Evolutionary conservation across 192 early-diverging fungal species (phyloP).

Genomic region (Gonapodya sp.): DNA sequence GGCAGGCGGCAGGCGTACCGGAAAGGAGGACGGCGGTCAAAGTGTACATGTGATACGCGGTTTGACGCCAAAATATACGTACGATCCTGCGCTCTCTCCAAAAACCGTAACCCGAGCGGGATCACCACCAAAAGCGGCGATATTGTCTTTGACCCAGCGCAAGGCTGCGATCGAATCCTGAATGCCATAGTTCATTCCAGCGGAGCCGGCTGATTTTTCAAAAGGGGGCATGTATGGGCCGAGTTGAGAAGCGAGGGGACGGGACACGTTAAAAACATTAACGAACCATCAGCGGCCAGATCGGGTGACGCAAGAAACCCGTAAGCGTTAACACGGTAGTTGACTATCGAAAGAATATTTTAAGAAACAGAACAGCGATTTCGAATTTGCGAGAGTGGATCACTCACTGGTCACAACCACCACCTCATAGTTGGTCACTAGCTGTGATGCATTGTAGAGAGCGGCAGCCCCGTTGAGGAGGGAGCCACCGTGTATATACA

Average conservation of each 20-base stretch:
- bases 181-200: conserved; percentile 25
- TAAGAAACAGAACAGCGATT: neutral
- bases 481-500: conserved; percentile 30
- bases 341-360: conserved; percentile 15
- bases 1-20: neutral
- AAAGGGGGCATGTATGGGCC: neutral
- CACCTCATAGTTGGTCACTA: neutral
- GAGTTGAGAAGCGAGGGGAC: neutral
- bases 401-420: conserved; percentile 22
- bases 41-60: neutral
- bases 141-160: conserved; percentile 50
- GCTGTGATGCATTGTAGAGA: conserved; percentile 14
- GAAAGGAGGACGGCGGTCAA: neutral
- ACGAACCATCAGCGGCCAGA: neutral
- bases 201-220: neutral
- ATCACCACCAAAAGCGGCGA: conserved; percentile 55
- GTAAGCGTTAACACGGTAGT: conserved; percentile 31
- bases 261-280: neutral
- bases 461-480: conserved; percentile 22
- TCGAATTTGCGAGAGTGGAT: neutral
- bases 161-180: conserved; percentile 33
- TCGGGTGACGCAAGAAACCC: conserved; percentile 21
- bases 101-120: conserved; percentile 40
- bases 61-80: neutral
- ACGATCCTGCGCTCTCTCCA: conserved; percentile 45